Evolutionary conservation across 2,329 filamentous ascomycete species (phyloP).

Genomic region (Beauveria bassiana): DNA sequence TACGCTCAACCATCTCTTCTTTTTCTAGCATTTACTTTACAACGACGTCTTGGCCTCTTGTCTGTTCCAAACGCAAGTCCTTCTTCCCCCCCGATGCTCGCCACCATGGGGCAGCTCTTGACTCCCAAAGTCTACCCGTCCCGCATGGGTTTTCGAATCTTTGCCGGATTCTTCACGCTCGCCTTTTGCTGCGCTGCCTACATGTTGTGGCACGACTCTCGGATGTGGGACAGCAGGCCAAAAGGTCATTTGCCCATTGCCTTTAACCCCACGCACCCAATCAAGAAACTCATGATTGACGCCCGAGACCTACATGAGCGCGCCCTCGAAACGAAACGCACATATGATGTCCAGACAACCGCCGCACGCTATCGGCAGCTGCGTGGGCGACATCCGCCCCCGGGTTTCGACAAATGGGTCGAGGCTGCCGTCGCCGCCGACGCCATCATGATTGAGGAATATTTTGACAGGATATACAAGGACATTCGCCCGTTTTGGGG

Average conservation of each 20-base stretch:
- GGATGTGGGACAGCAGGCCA: conserved; percentile 19
- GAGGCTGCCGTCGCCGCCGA: conserved; percentile 42
- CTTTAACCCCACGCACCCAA: conserved; percentile 35
- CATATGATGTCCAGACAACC: conserved; percentile 40
- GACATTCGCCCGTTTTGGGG: conserved; percentile 56
- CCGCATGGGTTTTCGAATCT: conserved; percentile 23
- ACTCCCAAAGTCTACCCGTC: conserved; percentile 17
- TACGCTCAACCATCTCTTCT: too few relatives aligned
- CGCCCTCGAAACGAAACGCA: conserved; percentile 34
- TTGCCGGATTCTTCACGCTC: conserved; percentile 19
- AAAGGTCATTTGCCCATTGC: conserved; percentile 16
- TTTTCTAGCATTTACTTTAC: too few relatives aligned
- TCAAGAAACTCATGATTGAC: conserved; percentile 39
- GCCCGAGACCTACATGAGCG: conserved; percentile 36
- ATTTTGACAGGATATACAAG: conserved; percentile 57
- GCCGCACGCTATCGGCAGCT: conserved; percentile 47
- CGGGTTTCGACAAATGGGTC: conserved; percentile 56
- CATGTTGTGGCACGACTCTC: conserved; percentile 22
- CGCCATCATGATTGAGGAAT: conserved; percentile 54
- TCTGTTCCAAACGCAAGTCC: background rate
- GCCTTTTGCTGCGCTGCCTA: conserved; percentile 22
- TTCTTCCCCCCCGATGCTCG: background rate
- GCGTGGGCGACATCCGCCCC: conserved; percentile 53
- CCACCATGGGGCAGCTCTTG: background rate
- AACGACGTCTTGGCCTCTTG: background rate